phyloP scores from a whole-genome alignment of 2,329 filamentous ascomycete species.

The Colletotrichum nymphaeae region DNA sequence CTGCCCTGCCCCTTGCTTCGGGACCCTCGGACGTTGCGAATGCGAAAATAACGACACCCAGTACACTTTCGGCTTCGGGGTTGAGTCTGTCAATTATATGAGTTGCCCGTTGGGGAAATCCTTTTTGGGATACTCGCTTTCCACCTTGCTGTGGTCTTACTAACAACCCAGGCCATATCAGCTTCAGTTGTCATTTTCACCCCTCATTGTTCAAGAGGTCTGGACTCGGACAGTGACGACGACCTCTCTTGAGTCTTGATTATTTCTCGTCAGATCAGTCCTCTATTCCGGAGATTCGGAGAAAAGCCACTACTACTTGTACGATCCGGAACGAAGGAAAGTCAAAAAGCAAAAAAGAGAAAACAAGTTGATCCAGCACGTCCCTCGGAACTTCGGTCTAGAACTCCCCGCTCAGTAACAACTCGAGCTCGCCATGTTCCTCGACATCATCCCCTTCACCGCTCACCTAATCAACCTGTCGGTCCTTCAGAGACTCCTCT shows the following conservation, averaged over 20 bases:
- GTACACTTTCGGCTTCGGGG: background rate
- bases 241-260: background rate
- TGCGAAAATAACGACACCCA: background rate
- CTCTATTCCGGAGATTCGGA: background rate
- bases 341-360: background rate
- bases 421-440: background rate
- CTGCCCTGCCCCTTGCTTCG: background rate
- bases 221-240: background rate
- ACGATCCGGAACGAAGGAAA: background rate
- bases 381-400: background rate
- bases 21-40: background rate
- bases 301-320: background rate
- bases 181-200: background rate
- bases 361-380: background rate
- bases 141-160: background rate
- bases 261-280: background rate
- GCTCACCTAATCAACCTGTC: background rate
- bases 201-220: background rate
- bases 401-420: background rate
- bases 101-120: conserved; percentile 10
- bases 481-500: background rate
- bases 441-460: conserved; percentile 8
- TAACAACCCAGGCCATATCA: background rate
- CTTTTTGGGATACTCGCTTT: background rate
- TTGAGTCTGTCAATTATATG: background rate